These are phyloP conservation scores for Fabrea salina DNA, from an alignment of 169 alveolate genomes.

Conservation along the genomic window DNA sequence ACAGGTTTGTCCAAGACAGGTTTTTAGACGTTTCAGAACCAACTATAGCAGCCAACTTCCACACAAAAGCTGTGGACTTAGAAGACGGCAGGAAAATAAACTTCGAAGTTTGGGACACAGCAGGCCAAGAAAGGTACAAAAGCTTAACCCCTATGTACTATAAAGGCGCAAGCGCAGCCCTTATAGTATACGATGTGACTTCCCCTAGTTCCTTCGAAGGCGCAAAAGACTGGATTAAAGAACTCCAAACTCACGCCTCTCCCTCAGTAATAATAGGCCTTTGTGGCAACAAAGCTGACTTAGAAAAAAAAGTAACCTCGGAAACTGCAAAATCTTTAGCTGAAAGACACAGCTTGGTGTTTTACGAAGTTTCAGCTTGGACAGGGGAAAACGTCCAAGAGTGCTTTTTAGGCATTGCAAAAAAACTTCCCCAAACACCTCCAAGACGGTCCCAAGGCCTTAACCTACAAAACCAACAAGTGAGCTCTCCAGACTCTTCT, in stretches of 20 bases:
- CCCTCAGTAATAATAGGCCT: slow-evolving; percentile 63
- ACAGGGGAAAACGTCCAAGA: slow-evolving; percentile 55
- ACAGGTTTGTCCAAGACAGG: slow-evolving; percentile 86
- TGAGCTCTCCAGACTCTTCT: too few relatives aligned
- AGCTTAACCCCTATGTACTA: slow-evolving; percentile 85
- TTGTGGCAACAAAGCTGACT: slow-evolving; percentile 82
- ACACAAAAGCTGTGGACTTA: slow-evolving; percentile 69
- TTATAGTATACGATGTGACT: slow-evolving; percentile 85
- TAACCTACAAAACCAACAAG: too few relatives aligned
- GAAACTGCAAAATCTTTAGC: slow-evolving; percentile 59
- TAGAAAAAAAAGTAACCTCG: slow-evolving; percentile 44
- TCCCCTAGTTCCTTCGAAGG: slow-evolving; percentile 73
- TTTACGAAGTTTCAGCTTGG: slow-evolving; percentile 53
- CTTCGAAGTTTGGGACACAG: slow-evolving; percentile 91
- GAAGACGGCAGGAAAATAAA: slow-evolving; percentile 59
- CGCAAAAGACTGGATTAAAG: slow-evolving; percentile 77
- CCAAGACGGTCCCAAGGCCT: slow-evolving; percentile 12
- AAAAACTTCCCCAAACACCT: slow-evolving; percentile 30
- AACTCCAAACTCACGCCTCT: slow-evolving; percentile 41
- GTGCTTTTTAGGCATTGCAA: slow-evolving; percentile 51
- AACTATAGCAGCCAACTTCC: slow-evolving; percentile 89
- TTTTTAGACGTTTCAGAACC: slow-evolving; percentile 86
- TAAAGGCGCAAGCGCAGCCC: slow-evolving; percentile 88
- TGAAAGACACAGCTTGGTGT: slow-evolving; percentile 31
- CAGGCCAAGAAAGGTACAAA: slow-evolving; percentile 90